Evolutionary conservation across 1,139 yeast genomes (phyloP), one percentile per base, ranked within the genome.

Genomic region (Pneumocystis murina): DNA sequence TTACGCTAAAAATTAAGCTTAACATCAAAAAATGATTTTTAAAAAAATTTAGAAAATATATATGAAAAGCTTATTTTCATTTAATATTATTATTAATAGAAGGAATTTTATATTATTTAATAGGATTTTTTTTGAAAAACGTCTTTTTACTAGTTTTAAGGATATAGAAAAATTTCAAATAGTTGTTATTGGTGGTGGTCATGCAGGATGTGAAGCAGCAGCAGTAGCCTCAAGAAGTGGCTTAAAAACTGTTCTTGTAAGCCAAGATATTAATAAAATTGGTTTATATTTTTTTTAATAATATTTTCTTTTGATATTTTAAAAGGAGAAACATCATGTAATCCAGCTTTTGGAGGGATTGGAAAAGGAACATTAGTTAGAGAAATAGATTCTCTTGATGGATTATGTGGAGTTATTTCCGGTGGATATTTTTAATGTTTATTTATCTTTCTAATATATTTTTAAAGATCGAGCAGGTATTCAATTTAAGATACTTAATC

Each of bases 151-250:
- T 10, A 24, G 6, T 48, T 20, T 2, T 48, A 16, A 48, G 14
- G 30, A 20, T 10, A 40, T 30, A 38, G 36, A 16, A 40, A 58
- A n/a, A 14, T 38, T 58, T 30, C 68, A 92, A 1, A 96, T 91
- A 0, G 80, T 92, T 0, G 92, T 94, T 2, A 83, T 94, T 33
- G 99, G 99, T 2, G 99, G 96, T 12, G 99, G 99, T 0, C 99
- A 94, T 76, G 98, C 98, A 54, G 99, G 99, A 2, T 86, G 96
- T 70, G 99, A 94, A 74, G 98, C 99, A 0, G 94, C 96, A 1
- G 81, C 97, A 0, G 98, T 94, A 0, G 79, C 96, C 0, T 96
- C 97, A 0, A 78, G 98, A 67, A 73, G 87, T 0, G 97, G 97
- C 0, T 80, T 86, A 0, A 68, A 72, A 2, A 88, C 97, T 0